Evolutionary conservation across 1,284 basidiomycete genomes (phyloP).

Genomic region (Melampsora larici-populina): DNA sequence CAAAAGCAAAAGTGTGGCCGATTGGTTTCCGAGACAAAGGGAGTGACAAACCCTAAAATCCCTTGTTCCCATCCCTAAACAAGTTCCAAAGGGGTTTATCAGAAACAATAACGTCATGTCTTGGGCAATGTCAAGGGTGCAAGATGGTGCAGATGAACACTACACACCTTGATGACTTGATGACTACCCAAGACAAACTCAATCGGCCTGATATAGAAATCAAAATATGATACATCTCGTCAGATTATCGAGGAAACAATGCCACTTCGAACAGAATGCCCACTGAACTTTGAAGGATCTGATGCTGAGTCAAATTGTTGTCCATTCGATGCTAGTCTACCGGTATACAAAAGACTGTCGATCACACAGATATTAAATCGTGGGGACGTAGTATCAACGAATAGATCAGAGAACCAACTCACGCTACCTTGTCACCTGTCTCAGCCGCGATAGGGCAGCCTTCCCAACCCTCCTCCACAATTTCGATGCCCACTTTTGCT

Average conservation of each 20-base stretch:
- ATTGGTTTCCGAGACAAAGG: neutral
- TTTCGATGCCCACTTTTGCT: neutral
- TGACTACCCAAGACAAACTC: constrained; percentile 48
- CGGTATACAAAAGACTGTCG: constrained; percentile 24
- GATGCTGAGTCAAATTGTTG: constrained; percentile 27
- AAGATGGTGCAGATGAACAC: neutral
- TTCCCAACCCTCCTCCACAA: neutral
- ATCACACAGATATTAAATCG: neutral
- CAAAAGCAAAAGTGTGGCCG: neutral
- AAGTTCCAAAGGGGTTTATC: neutral
- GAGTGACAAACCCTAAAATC: constrained; percentile 46
- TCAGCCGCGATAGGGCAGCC: constrained; percentile 1
- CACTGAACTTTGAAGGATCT: constrained; percentile 18
- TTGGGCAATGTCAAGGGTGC: too few relatives aligned
- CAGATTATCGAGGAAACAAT: too few relatives aligned
- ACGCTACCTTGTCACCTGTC: constrained; percentile 32
- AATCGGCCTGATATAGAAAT: neutral
- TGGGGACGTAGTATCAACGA: too few relatives aligned
- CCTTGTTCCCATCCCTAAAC: constrained; percentile 51
- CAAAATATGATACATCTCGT: neutral
- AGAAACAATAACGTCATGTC: too few relatives aligned
- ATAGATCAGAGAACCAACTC: constrained; percentile 4
- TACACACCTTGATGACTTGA: constrained; percentile 49
- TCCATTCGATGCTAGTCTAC: constrained; percentile 8
- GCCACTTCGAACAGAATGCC: neutral